These are phyloP conservation scores for Sphenostylis stenocarpa DNA, from an alignment of 306 rosid species.

Conservation along the genomic window DNA sequence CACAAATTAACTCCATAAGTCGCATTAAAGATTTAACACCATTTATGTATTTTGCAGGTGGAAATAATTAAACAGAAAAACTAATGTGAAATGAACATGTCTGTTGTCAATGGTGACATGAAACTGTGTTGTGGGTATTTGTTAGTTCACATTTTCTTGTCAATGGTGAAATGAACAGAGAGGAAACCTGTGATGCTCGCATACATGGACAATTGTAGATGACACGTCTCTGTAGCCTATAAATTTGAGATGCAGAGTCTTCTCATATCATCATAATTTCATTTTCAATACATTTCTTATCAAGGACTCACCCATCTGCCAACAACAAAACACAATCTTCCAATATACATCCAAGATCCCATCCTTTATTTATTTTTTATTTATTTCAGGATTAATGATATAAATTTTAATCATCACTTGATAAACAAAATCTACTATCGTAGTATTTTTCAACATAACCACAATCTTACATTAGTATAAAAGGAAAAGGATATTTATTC, in stretches of 20 bases:
- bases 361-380: neutral
- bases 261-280: neutral
- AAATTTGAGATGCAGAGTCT: neutral
- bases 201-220: neutral
- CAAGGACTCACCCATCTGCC: neutral
- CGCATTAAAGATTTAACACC: too few relatives aligned
- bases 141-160: neutral
- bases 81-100: too few relatives aligned
- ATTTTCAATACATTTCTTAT: neutral
- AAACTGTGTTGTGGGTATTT: neutral
- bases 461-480: neutral
- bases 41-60: too few relatives aligned
- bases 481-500: neutral
- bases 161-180: too few relatives aligned
- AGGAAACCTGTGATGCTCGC: too few relatives aligned
- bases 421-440: neutral
- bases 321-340: neutral
- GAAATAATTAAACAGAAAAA: too few relatives aligned
- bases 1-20: too few relatives aligned
- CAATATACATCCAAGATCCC: neutral
- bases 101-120: too few relatives aligned
- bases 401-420: neutral
- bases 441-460: neutral
- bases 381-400: neutral
- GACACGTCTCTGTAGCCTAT: neutral